phyloP scores from a whole-genome alignment of 345 rosid genomes.

The Xanthoceras sorbifolium region DNA sequence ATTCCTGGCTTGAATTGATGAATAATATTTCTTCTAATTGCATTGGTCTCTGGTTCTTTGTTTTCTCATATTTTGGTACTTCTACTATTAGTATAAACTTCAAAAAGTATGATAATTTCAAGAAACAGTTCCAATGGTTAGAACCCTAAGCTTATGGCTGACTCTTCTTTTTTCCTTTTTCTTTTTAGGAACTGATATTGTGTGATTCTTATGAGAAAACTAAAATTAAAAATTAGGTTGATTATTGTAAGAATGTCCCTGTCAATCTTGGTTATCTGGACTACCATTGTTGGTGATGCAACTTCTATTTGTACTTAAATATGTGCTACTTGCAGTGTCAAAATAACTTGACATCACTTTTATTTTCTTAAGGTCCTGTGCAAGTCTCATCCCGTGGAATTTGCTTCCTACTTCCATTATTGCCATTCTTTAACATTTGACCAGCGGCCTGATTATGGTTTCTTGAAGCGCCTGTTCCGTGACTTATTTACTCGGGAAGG shows the following conservation, averaged over 20 bases:
- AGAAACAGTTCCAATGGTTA: neutral
- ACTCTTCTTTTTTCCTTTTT: neutral
- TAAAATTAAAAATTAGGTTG: neutral
- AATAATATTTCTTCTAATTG: neutral
- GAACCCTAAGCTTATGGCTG: neutral
- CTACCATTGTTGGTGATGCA: neutral
- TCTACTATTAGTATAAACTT: neutral
- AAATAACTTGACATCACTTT: constrained; percentile 8
- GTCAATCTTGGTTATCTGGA: neutral
- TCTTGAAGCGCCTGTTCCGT: constrained; percentile 74
- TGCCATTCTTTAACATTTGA: constrained; percentile 84
- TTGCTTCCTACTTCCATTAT: constrained; percentile 82
- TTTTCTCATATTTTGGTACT: neutral
- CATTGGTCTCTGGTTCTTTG: neutral
- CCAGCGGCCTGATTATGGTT: constrained; percentile 87
- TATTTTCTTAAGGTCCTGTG: constrained; percentile 61
- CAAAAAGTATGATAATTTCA: neutral
- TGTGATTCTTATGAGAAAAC: neutral
- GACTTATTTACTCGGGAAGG: constrained; percentile 84
- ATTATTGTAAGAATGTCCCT: neutral
- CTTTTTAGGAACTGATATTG: constrained; percentile 8
- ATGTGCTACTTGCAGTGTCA: neutral
- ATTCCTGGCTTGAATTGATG: neutral
- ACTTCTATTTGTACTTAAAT: neutral
- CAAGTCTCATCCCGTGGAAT: constrained; percentile 67